Evolutionary conservation across 768 basidiomycete species (phyloP).

Genomic region (Postia placenta): DNA sequence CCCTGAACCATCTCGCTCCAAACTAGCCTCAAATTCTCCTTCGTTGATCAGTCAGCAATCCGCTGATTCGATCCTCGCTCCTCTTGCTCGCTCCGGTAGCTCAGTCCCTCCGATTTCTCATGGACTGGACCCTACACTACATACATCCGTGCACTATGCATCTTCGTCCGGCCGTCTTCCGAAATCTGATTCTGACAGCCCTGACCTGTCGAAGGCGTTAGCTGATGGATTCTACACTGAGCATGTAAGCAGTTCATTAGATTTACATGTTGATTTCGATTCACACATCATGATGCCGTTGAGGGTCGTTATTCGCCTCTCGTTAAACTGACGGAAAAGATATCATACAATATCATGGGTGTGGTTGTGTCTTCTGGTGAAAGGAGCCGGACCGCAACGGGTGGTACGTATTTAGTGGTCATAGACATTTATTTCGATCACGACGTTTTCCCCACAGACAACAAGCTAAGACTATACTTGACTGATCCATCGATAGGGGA

Average conservation of each 20-base stretch:
- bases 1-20: too few species aligned
- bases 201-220: too few species aligned
- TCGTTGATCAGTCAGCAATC: too few species aligned
- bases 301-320: constrained; percentile 9
- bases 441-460: constrained; percentile 32
- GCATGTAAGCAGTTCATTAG: background rate
- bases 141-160: too few species aligned
- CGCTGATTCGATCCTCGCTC: too few species aligned
- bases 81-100: too few species aligned
- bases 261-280: background rate
- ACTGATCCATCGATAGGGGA: constrained; percentile 47
- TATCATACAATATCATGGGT: constrained; percentile 25
- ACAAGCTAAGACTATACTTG: constrained; percentile 36
- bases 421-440: background rate
- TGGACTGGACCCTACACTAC: too few species aligned
- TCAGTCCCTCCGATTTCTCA: too few species aligned
- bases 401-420: constrained; percentile 19
- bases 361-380: constrained; percentile 20
- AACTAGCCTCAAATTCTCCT: too few species aligned
- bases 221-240: background rate
- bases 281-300: too few species aligned
- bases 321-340: background rate
- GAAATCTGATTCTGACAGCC: too few species aligned
- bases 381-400: constrained; percentile 15
- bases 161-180: too few species aligned